Conservation (phyloP, 306 rosid species). For the Alnus rubra region DNA sequence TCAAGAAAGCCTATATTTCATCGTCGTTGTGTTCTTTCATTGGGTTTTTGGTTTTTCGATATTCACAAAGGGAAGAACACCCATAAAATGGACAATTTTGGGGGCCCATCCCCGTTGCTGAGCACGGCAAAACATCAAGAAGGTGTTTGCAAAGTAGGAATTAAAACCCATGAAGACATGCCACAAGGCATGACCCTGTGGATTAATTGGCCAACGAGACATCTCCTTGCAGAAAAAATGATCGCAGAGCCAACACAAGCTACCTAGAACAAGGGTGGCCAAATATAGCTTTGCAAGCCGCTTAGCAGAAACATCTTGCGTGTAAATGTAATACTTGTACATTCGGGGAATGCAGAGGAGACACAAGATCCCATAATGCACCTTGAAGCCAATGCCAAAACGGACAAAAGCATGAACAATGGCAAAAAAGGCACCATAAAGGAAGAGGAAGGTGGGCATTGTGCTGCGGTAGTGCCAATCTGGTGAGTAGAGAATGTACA, state of each 20-base stretch:
- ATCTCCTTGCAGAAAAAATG: conserved; percentile 64
- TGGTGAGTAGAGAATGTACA: conserved; percentile 85
- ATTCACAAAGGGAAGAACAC: conserved; percentile 75
- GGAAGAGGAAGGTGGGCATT: conserved; percentile 81
- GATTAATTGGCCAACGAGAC: conserved; percentile 60
- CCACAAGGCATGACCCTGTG: conserved; percentile 90
- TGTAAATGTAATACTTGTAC: conserved; percentile 83
- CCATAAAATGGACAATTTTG: conserved; percentile 50
- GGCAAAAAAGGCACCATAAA: conserved; percentile 70
- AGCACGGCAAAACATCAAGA: conserved; percentile 93
- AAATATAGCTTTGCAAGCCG: conserved; percentile 56
- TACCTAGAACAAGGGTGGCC: conserved; percentile 58
- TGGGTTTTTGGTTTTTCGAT: conserved; percentile 70
- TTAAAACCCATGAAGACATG: conserved; percentile 79
- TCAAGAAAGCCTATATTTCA: conserved; percentile 29
- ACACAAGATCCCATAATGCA: conserved; percentile 61
- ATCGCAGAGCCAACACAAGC: conserved; percentile 67
- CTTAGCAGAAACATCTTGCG: conserved; percentile 58
- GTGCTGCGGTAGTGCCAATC: conserved; percentile 89
- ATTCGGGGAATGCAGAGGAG: conserved; percentile 84
- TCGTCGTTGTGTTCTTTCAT: conserved; percentile 39
- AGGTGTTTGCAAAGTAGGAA: conserved; percentile 74
- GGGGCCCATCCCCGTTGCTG: conserved; percentile 79
- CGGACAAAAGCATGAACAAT: conserved; percentile 53
- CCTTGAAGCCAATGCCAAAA: conserved; percentile 69